phyloP scores from a whole-genome alignment of 2,329 filamentous ascomycete species.

The Chaetoscypha palmicola region DNA sequence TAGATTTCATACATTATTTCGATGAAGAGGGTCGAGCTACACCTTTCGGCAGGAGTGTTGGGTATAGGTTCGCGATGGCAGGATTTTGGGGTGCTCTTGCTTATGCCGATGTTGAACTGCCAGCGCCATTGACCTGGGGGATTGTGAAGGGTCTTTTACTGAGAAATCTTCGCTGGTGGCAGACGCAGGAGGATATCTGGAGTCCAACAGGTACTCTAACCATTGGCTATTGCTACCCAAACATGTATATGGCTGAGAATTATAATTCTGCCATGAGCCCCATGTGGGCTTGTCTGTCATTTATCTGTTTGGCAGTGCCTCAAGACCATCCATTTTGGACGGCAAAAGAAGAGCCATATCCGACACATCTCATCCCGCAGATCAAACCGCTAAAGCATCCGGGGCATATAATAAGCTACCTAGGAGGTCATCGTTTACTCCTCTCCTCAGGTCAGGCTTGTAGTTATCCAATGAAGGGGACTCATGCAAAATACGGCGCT shows the following conservation, averaged over 20 bases:
- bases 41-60: constrained; percentile 70
- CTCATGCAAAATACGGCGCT: constrained; percentile 73
- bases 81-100: constrained; percentile 75
- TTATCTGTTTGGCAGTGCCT: constrained; percentile 65
- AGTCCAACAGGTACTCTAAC: constrained; percentile 67
- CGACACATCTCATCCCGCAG: constrained; percentile 48
- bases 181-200: constrained; percentile 67
- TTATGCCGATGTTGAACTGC: constrained; percentile 67
- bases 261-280: constrained; percentile 68
- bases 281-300: constrained; percentile 75
- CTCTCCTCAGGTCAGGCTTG: constrained; percentile 73
- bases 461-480: constrained; percentile 74
- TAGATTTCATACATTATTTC: constrained; percentile 71
- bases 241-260: constrained; percentile 75
- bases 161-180: constrained; percentile 73
- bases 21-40: constrained; percentile 65
- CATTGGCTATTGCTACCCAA: constrained; percentile 70
- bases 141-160: constrained; percentile 71
- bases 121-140: constrained; percentile 67
- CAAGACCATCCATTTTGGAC: constrained; percentile 70
- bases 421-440: constrained; percentile 69
- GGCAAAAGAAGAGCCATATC: constrained; percentile 55
- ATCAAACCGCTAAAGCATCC: constrained; percentile 58
- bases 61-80: constrained; percentile 81
- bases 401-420: constrained; percentile 63